phyloP scores from a whole-genome alignment of 2,329 filamentous ascomycete species.

The Fusarium setosum region DNA sequence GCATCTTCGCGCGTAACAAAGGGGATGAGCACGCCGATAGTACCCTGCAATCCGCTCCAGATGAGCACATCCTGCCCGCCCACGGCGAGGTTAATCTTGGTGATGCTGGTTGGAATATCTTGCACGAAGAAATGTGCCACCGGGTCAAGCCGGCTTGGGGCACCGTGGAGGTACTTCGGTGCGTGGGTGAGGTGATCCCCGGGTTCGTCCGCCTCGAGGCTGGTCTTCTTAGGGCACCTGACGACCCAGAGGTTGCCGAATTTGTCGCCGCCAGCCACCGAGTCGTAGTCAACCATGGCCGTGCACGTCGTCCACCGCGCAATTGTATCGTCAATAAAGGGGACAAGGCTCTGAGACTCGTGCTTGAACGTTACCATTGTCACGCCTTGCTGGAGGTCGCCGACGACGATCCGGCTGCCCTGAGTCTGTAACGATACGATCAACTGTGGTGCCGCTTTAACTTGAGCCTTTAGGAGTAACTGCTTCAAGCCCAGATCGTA shows the following conservation, averaged over 20 bases:
- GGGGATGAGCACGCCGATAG: conserved; percentile 91
- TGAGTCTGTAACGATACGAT: conserved; percentile 91
- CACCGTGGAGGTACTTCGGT: conserved; percentile 88
- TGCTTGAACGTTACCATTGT: conserved; percentile 94
- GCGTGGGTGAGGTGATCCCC: conserved; percentile 93
- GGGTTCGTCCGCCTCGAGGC: conserved; percentile 90
- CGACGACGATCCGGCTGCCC: conserved; percentile 90
- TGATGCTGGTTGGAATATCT: conserved; percentile 90
- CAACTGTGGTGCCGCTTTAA: conserved; percentile 80
- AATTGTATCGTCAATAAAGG: conserved; percentile 91
- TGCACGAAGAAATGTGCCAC: conserved; percentile 92
- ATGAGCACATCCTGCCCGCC: conserved; percentile 92
- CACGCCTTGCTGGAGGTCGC: conserved; percentile 91
- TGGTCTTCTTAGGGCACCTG: conserved; percentile 86
- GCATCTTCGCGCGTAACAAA: conserved; percentile 93
- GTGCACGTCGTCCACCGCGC: conserved; percentile 91
- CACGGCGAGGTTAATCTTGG: conserved; percentile 89
- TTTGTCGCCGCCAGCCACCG: conserved; percentile 93
- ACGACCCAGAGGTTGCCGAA: conserved; percentile 97
- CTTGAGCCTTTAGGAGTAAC: conserved; percentile 90
- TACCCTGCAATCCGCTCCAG: conserved; percentile 97
- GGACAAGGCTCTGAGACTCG: conserved; percentile 92
- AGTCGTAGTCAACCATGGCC: conserved; percentile 98
- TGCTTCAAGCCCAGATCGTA: conserved; percentile 96
- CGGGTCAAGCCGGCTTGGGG: conserved; percentile 84